Conservation (phyloP, 2,329 filamentous ascomycete genomes). For the Sclerotinia sclerotiorum region DNA sequence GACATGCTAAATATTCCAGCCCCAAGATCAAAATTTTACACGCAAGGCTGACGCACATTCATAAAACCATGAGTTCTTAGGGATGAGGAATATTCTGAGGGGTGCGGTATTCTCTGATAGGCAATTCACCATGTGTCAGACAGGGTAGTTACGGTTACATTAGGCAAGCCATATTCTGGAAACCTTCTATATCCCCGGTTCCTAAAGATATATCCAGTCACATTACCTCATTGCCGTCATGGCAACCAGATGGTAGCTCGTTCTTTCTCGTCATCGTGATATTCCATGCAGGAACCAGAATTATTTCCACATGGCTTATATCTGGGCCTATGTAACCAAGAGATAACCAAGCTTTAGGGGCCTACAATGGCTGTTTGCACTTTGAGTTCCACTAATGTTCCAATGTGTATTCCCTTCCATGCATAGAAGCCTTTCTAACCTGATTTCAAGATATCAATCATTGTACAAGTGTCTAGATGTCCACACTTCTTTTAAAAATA, state of each 20-base stretch:
- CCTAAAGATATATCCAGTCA: conserved; percentile 13
- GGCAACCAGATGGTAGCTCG: conserved; percentile 14
- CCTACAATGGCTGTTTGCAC: background rate
- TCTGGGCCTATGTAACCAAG: conserved; percentile 3
- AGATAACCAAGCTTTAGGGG: background rate
- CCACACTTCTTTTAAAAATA: background rate
- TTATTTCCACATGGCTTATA: conserved; percentile 14
- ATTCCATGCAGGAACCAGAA: conserved; percentile 16
- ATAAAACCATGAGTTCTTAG: conserved; percentile 6
- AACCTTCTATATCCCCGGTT: conserved; percentile 16
- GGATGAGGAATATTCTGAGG: background rate
- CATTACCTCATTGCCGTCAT: conserved; percentile 19
- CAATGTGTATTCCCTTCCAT: conserved; percentile 10
- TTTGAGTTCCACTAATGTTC: background rate
- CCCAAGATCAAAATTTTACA: conserved; percentile 17
- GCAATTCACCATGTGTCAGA: conserved; percentile 19
- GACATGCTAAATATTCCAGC: conserved; percentile 8
- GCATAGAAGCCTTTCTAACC: background rate
- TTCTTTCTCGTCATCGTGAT: conserved; percentile 12
- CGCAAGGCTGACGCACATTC: conserved; percentile 11
- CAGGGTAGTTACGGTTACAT: conserved; percentile 15
- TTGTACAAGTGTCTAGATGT: background rate
- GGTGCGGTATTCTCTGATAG: conserved; percentile 15
- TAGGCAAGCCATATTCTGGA: conserved; percentile 18
- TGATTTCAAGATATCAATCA: background rate